phyloP scores from a whole-genome alignment of 805 yeast genomes.

The Grigorovia humatica region DNA sequence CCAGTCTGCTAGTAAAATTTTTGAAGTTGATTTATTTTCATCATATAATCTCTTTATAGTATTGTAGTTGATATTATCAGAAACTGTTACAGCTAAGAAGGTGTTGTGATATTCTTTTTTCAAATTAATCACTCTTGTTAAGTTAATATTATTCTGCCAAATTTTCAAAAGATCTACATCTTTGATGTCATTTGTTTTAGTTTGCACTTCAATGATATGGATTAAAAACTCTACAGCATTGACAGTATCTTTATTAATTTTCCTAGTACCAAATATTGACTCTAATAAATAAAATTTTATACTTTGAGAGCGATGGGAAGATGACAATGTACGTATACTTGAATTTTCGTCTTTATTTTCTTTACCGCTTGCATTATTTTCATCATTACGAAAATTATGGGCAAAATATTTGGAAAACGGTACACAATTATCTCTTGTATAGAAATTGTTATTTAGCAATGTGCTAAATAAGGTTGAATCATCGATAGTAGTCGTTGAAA shows the following conservation, averaged over 20 bases:
- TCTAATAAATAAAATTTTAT: not conserved
- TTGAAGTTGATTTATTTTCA: not conserved
- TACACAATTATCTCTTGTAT: constrained; percentile 6
- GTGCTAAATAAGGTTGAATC: not conserved
- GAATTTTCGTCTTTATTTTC: not conserved
- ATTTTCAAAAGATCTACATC: constrained; percentile 2
- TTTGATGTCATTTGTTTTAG: constrained; percentile 1
- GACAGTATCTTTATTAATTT: constrained; percentile 9
- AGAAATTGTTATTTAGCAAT: not conserved
- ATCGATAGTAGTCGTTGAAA: too few relatives aligned
- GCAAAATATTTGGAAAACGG: constrained; percentile 5
- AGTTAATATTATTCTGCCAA: constrained; percentile 11
- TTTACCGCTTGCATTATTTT: not conserved
- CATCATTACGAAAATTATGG: not conserved
- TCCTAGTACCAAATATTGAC: constrained; percentile 7
- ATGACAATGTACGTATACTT: too few relatives aligned
- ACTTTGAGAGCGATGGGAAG: too few relatives aligned
- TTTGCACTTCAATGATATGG: not conserved
- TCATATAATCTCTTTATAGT: not conserved
- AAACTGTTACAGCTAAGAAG: constrained; percentile 1
- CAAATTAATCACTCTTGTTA: constrained; percentile 7
- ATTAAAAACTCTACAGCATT: constrained; percentile 10
- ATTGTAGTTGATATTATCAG: constrained; percentile 1
- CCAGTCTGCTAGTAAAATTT: constrained; percentile 11
- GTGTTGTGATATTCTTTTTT: constrained; percentile 9